A percentile compares a stretch with the other conserved stretches of the same genome.
Evolutionary conservation across 352 stramenopile genomes (phyloP).

Genomic region (Phytophthora palmivora): DNA sequence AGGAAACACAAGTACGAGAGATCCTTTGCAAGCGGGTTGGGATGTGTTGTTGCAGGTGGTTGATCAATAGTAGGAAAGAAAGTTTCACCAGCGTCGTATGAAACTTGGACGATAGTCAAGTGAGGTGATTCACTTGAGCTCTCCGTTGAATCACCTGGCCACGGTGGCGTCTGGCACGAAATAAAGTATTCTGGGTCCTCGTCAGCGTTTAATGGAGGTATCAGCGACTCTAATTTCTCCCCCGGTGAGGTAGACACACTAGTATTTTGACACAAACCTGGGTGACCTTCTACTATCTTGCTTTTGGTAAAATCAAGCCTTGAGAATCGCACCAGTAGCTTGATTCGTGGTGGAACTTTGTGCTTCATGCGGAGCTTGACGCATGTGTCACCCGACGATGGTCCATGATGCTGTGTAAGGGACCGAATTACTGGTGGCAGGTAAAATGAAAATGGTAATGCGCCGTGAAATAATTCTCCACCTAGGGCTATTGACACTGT

Average conservation of each 20-base stretch:
- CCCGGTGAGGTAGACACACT: too few relatives aligned
- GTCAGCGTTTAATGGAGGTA: not conserved
- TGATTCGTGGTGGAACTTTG: slow-evolving; percentile 55
- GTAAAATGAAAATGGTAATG: slow-evolving; percentile 58
- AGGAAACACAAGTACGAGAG: slow-evolving; percentile 81
- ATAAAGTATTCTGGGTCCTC: slow-evolving; percentile 54
- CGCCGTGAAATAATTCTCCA: slow-evolving; percentile 53
- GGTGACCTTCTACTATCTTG: slow-evolving; percentile 22
- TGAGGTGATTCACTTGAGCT: slow-evolving; percentile 36
- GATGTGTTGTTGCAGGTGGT: slow-evolving; percentile 5
- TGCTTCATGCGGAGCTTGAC: slow-evolving; percentile 77
- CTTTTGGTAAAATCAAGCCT: slow-evolving; percentile 37
- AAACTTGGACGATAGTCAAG: slow-evolving; percentile 79
- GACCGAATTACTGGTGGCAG: slow-evolving; percentile 66
- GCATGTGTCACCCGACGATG: slow-evolving; percentile 59
- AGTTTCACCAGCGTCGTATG: slow-evolving; percentile 61
- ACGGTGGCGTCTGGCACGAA: slow-evolving; percentile 52
- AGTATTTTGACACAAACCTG: not conserved
- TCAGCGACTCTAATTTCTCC: not conserved
- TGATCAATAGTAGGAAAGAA: slow-evolving; percentile 31
- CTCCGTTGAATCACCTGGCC: slow-evolving; percentile 28
- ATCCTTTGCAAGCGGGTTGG: slow-evolving; percentile 49
- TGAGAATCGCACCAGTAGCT: slow-evolving; percentile 64
- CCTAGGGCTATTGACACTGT: slow-evolving; percentile 50
- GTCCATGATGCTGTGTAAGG: slow-evolving; percentile 75